Evolutionary conservation across 768 basidiomycete genomes (phyloP), one percentile per base, ranked within the genome.

Genomic region (Omphalotus guepiniiformis): DNA sequence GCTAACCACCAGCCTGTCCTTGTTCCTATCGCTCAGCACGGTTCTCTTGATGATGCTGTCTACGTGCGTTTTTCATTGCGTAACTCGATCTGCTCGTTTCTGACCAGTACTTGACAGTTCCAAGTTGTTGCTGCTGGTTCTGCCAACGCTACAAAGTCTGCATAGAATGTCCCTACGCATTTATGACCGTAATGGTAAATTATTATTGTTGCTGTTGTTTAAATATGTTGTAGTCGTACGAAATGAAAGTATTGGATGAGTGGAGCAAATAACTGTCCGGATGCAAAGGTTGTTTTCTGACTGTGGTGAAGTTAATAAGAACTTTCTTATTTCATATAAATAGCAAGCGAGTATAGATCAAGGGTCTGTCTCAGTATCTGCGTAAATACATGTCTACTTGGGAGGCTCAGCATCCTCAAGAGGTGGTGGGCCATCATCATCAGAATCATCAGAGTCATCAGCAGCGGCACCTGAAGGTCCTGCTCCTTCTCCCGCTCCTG

Each of bases 371-470:
- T 32, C 42, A 36, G 30, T n/a, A 30, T 37, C 27, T 19, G 9
- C 34, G 28, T 29, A n/a, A 36, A 29, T 19, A 19, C 34, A 28
- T 30, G 25, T 59, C 61, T 66, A 72, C 58, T 75, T 75, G 39
- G 66, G 23, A 18, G 69, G 59, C 57, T 78, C 75, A 25, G 71
- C 72, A n/a, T 82, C 80, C 68, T 91, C 89, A 39, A 92, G 83
- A 55, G 88, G 85, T 42, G 89, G 89, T 47, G 87, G 88, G 42
- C 81, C 86, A 34, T 83, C 85, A 40, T 80, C 79, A 5, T 70
- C 79, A 34, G 73, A 71, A 11, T 72, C 77, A 18, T 65, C 71
- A 19, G 58, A 74, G 16, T 63, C 71, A 19, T 53, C 69, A 22
- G 35, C 61, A 3, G 38, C 48, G 15, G 25, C 19, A 25, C 51